Percentiles rank a stretch among this genome's conserved stretches.
Conservation (phyloP, 495 filamentous ascomycete species). For the Penicillium atrosanguineum region DNA sequence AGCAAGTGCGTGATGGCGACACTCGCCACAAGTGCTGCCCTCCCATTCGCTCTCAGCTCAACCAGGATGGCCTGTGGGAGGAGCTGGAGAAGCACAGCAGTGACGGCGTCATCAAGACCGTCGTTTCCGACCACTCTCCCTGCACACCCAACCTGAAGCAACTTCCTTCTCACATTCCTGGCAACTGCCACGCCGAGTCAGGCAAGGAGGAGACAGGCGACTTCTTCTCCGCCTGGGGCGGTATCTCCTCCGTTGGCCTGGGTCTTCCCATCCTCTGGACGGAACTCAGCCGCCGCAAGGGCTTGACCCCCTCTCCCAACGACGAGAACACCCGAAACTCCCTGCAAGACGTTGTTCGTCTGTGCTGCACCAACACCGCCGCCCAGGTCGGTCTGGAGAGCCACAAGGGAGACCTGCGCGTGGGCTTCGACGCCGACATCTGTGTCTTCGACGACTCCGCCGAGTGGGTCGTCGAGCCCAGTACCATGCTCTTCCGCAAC, state of each 20-base stretch:
- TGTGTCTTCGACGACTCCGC: slow-evolving; percentile 87
- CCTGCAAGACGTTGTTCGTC: slow-evolving; percentile 73
- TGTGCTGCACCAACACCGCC: slow-evolving; percentile 86
- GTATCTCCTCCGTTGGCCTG: slow-evolving; percentile 89
- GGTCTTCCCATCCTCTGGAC: slow-evolving; percentile 92
- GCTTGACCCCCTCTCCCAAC: slow-evolving; percentile 38
- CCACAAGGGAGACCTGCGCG: slow-evolving; percentile 76
- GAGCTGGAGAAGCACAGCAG: slow-evolving; percentile 62
- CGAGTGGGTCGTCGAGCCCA: slow-evolving; percentile 65
- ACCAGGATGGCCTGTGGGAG: slow-evolving; percentile 87
- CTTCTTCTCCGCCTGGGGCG: slow-evolving; percentile 96
- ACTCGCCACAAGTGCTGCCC: slow-evolving; percentile 98
- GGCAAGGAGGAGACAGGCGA: slow-evolving; percentile 53
- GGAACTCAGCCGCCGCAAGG: slow-evolving; percentile 58
- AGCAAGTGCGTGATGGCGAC: slow-evolving; percentile 83
- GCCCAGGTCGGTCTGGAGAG: slow-evolving; percentile 84
- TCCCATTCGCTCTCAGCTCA: slow-evolving; percentile 78
- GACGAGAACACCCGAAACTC: slow-evolving; percentile 41
- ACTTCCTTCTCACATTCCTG: slow-evolving; percentile 64
- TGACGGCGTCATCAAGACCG: slow-evolving; percentile 82
- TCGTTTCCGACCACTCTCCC: slow-evolving; percentile 96
- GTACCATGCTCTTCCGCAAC: slow-evolving; percentile 88
- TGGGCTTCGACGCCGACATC: slow-evolving; percentile 88
- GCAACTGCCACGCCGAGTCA: slow-evolving; percentile 29
- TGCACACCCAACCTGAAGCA: slow-evolving; percentile 95